Evolutionary conservation across 768 basidiomycete species (phyloP).

Genomic region (Omphalotus guepiniiformis): DNA sequence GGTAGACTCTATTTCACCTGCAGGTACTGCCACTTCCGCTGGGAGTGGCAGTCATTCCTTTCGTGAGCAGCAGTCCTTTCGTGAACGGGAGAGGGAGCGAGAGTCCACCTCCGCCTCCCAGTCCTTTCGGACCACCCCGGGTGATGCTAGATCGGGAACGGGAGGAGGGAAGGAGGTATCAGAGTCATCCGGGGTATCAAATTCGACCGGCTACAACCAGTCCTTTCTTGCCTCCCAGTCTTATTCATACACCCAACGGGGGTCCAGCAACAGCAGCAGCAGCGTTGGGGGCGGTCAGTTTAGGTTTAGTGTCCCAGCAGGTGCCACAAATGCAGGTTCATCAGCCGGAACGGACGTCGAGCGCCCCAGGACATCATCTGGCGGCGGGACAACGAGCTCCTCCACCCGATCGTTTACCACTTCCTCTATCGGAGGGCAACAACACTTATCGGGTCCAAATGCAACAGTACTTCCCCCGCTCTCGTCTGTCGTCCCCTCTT

Average conservation of each 20-base stretch:
- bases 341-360: no score
- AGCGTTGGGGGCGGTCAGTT: slow-evolving; percentile 13
- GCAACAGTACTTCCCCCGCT: slow-evolving; percentile 9
- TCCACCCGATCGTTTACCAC: slow-evolving; percentile 18
- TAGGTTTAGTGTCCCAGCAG: slow-evolving; percentile 25
- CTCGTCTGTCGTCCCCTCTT: slow-evolving; percentile 43
- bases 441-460: neutral
- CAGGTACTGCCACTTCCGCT: slow-evolving; percentile 12
- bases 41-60: slow-evolving; percentile 13
- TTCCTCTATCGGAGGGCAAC: slow-evolving; percentile 20
- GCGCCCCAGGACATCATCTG: no score
- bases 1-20: no score
- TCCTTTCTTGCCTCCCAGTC: slow-evolving; percentile 73
- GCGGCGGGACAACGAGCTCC: no score
- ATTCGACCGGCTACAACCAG: slow-evolving; percentile 40
- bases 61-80: slow-evolving; percentile 17
- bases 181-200: slow-evolving; percentile 31
- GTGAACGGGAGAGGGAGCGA: slow-evolving; percentile 4
- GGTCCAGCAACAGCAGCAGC: no score
- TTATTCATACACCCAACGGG: slow-evolving; percentile 37
- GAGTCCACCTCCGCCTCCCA: slow-evolving; percentile 8
- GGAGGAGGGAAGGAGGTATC: slow-evolving; percentile 13
- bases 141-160: neutral
- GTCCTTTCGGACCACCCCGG: slow-evolving; percentile 19
- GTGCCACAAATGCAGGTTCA: neutral